Evolutionary conservation across 495 filamentous ascomycete species (phyloP), one percentile per base, ranked within the genome.

Genomic region (Polyplosphaeria fusca): DNA sequence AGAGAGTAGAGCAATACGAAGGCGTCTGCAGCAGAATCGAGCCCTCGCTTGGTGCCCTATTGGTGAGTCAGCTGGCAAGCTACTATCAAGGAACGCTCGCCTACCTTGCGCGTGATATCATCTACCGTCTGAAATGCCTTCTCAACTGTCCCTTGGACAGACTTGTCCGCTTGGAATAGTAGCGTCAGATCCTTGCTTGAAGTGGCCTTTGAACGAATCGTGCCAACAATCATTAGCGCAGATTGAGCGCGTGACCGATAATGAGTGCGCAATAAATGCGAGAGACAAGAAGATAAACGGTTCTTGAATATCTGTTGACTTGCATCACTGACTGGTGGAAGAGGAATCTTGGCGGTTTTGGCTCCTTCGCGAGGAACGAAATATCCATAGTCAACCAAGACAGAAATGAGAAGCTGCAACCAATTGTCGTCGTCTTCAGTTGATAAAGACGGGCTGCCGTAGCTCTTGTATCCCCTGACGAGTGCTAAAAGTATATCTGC

Each of bases 1-100:
- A 95, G 77, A n/a, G 88, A 87, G 69, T 93, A 91, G 5, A 96
- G 76, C 5, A 96, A 77, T 39, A 84, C 83, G 57, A 95, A 85
- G 0, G 88, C 86, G 35, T 82, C 73, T 3, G 69, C 65, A 46
- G 67, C 72, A 27, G 49, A 71, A 70, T 56, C 73, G 44, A 55
- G 56, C 23, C 41, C 54, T 27, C 38, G 23, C 40, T 1, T 40
- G 19, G 51, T 26, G n/a, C 35, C 26, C 44, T 64, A 28, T 14
- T 30, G 18, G 11, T 38, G 13, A 43, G 26, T 28, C 18, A 35
- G 26, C 20, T 48, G 14, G 20, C 22, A 25, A 0, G 47, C 18
- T 2, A 38, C 39, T 14, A 13, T 20, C 39, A 27, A 1, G 16
- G 18, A 51, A 11, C 4, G 16, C 16, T 52, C n/a, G 61, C 46